Conservation (phyloP, 345 rosid genomes). For the Syzygium grande region DNA sequence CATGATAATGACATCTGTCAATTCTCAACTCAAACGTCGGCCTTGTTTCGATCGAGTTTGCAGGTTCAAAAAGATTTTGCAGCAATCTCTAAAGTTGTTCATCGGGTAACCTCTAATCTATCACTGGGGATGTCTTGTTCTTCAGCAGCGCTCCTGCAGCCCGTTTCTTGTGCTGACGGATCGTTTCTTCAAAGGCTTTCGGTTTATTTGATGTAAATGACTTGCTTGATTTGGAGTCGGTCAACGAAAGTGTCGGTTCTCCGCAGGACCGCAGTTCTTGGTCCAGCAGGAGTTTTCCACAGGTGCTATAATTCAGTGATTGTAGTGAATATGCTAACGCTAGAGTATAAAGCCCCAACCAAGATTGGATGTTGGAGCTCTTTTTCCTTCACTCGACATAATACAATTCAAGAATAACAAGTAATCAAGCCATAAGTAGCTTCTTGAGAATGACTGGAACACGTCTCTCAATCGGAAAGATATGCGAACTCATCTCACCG, state of each 20-base stretch:
- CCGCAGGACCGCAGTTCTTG: background rate
- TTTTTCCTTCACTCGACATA: background rate
- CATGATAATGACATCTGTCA: no score
- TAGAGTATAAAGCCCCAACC: background rate
- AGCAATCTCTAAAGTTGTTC: background rate
- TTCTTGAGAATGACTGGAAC: background rate
- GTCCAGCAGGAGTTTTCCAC: background rate
- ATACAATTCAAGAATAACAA: background rate
- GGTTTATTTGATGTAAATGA: background rate
- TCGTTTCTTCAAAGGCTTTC: background rate
- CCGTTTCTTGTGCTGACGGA: background rate
- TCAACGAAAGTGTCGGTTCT: background rate
- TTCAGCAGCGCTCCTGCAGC: background rate
- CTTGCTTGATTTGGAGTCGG: background rate
- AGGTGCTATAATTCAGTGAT: background rate
- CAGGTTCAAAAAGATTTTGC: background rate
- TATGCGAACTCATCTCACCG: background rate
- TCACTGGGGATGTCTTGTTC: background rate
- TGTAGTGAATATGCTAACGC: background rate
- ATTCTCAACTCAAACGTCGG: no score
- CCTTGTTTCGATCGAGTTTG: no score
- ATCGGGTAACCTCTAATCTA: background rate
- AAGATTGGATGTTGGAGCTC: background rate
- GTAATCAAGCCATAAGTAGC: background rate
- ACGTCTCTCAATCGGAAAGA: background rate